These are phyloP conservation scores for Ophiocytium majus DNA, from an alignment of 352 stramenopile species.

Conservation along the genomic window DNA sequence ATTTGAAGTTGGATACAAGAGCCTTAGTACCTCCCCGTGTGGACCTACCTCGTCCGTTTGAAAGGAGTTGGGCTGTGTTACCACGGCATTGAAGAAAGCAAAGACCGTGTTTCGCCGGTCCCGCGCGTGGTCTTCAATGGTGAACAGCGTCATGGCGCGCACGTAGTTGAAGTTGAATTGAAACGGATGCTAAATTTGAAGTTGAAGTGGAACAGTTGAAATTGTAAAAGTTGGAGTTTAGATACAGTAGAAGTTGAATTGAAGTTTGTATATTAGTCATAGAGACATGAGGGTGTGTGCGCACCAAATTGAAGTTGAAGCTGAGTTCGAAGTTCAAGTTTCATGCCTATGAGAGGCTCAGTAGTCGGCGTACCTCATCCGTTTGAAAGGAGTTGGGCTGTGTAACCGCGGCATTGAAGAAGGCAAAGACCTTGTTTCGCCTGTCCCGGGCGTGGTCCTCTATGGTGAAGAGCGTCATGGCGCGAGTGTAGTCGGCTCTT, in stretches of 20 bases:
- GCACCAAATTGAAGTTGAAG: too few species aligned
- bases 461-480: conserved; percentile 46
- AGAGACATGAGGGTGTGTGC: too few species aligned
- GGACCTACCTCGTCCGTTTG: conserved; percentile 44
- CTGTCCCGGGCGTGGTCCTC: conserved; percentile 38
- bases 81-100: conserved; percentile 46
- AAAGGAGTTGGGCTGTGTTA: conserved; percentile 46
- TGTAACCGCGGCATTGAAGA: conserved; percentile 43
- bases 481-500: conserved; percentile 42
- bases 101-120: conserved; percentile 53
- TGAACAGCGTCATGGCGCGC: conserved; percentile 49
- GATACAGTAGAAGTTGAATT: too few species aligned
- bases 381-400: conserved; percentile 50
- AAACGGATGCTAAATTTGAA: too few species aligned
- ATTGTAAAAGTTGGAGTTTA: too few species aligned
- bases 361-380: conserved; percentile 37
- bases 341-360: too few species aligned
- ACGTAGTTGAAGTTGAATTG: too few species aligned
- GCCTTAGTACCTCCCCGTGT: too few species aligned
- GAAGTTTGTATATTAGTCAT: too few species aligned
- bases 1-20: too few species aligned
- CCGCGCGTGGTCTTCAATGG: conserved; percentile 30
- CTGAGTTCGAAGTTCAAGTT: too few species aligned
- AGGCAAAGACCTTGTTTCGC: conserved; percentile 55
- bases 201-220: too few species aligned